Evolutionary conservation across 805 yeast genomes (phyloP).

Genomic region (Zygosaccharomyces bisporus): DNA sequence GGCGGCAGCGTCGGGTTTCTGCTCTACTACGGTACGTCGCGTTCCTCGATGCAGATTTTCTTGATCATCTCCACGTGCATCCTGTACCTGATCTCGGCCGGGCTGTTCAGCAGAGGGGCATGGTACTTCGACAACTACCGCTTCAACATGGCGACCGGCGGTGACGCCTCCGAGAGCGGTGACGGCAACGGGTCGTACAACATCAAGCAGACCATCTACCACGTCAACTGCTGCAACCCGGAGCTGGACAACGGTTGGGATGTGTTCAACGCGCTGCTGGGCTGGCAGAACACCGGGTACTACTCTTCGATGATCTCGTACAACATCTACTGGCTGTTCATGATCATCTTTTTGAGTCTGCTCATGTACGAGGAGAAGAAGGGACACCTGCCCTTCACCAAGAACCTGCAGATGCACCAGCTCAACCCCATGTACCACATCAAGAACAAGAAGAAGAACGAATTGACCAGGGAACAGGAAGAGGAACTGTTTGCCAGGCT

Average conservation of each 20-base stretch:
- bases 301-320: slow-evolving; percentile 87
- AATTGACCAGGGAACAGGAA: slow-evolving; percentile 50
- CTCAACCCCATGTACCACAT: slow-evolving; percentile 72
- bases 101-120: slow-evolving; percentile 87
- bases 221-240: slow-evolving; percentile 96
- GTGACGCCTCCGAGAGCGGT: slow-evolving; percentile 92
- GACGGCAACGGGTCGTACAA: slow-evolving; percentile 94
- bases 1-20: slow-evolving; percentile 69
- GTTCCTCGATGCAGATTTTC: slow-evolving; percentile 80
- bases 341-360: slow-evolving; percentile 51
- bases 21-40: slow-evolving; percentile 78
- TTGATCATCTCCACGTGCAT: slow-evolving; percentile 83
- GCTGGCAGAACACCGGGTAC: slow-evolving; percentile 97
- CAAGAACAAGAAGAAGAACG: slow-evolving; percentile 62
- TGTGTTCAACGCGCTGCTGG: slow-evolving; percentile 87
- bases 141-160: slow-evolving; percentile 71
- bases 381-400: slow-evolving; percentile 74
- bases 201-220: slow-evolving; percentile 79
- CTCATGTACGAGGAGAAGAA: slow-evolving; percentile 80
- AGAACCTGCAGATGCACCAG: slow-evolving; percentile 45
- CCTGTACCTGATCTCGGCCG: slow-evolving; percentile 85
- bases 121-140: slow-evolving; percentile 79
- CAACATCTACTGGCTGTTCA: slow-evolving; percentile 79
- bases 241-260: slow-evolving; percentile 94
- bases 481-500: slow-evolving; percentile 48